These are phyloP conservation scores for Quercus rubra DNA, from an alignment of 306 rosid genomes.

Conservation along the genomic window DNA sequence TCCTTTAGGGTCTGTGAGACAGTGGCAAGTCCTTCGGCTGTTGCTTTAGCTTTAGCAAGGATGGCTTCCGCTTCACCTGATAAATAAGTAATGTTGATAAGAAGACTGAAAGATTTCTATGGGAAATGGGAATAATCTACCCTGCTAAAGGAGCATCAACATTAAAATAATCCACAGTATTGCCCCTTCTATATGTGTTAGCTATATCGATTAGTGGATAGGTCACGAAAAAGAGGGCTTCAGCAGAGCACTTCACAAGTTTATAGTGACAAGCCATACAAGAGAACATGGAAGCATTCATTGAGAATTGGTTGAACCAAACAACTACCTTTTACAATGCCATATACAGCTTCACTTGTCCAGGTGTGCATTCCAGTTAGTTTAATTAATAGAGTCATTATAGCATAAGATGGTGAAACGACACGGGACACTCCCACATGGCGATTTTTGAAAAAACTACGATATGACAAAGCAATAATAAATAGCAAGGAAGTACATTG, in stretches of 20 bases:
- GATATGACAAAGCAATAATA: too few relatives aligned
- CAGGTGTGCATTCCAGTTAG: too few relatives aligned
- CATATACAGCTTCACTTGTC: neutral
- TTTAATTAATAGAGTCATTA: too few relatives aligned
- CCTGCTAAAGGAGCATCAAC: constrained; percentile 19
- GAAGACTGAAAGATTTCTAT: constrained; percentile 19
- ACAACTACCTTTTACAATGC: constrained; percentile 13
- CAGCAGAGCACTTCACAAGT: neutral
- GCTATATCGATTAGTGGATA: constrained; percentile 1
- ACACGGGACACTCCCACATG: too few relatives aligned
- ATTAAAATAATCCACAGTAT: constrained; percentile 1
- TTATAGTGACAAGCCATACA: neutral
- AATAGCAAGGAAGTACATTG: too few relatives aligned
- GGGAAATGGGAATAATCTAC: neutral
- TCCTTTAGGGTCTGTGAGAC: constrained; percentile 74
- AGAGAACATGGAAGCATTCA: constrained; percentile 6
- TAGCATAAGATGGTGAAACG: too few relatives aligned
- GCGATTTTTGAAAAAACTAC: too few relatives aligned
- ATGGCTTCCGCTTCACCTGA: constrained; percentile 98
- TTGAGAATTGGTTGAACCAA: constrained; percentile 1
- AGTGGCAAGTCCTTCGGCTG: constrained; percentile 71
- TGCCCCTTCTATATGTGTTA: constrained; percentile 3
- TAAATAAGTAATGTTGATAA: constrained; percentile 13
- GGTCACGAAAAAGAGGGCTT: constrained; percentile 12
- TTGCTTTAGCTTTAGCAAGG: constrained; percentile 87